These are phyloP conservation scores for Aciculosporium take DNA, from an alignment of 2,329 filamentous ascomycete species.

Conservation along the genomic window DNA sequence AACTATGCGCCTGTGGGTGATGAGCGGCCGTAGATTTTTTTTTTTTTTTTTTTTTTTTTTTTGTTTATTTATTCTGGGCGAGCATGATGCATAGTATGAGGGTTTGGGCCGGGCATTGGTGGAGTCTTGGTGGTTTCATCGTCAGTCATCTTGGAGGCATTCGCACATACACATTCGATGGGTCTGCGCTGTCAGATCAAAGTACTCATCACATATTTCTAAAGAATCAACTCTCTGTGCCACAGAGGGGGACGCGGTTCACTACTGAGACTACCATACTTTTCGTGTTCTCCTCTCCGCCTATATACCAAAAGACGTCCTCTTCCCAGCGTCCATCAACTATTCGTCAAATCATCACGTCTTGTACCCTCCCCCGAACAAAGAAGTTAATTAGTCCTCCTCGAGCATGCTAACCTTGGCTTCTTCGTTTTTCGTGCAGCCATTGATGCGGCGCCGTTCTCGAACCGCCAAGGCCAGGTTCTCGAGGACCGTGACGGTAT, in stretches of 20 bases:
- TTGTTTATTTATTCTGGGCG: background rate
- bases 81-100: background rate
- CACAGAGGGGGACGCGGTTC: too few relatives aligned
- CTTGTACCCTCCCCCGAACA: background rate
- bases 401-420: slow-evolving; percentile 33
- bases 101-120: background rate
- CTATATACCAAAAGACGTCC: too few relatives aligned
- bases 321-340: background rate
- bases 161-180: background rate
- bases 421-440: slow-evolving; percentile 17
- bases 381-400: slow-evolving; percentile 29
- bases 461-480: slow-evolving; percentile 75
- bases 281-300: too few relatives aligned
- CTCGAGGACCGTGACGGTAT: slow-evolving; percentile 67
- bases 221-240: too few relatives aligned
- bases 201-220: too few relatives aligned
- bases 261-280: too few relatives aligned
- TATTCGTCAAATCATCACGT: slow-evolving; percentile 1
- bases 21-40: too few relatives aligned
- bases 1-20: too few relatives aligned
- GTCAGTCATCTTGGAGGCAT: too few relatives aligned
- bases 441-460: slow-evolving; percentile 47
- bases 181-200: too few relatives aligned
- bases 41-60: background rate
- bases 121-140: background rate